phyloP scores from a whole-genome alignment of 805 yeast species.

The Saturnispora saitoi region DNA sequence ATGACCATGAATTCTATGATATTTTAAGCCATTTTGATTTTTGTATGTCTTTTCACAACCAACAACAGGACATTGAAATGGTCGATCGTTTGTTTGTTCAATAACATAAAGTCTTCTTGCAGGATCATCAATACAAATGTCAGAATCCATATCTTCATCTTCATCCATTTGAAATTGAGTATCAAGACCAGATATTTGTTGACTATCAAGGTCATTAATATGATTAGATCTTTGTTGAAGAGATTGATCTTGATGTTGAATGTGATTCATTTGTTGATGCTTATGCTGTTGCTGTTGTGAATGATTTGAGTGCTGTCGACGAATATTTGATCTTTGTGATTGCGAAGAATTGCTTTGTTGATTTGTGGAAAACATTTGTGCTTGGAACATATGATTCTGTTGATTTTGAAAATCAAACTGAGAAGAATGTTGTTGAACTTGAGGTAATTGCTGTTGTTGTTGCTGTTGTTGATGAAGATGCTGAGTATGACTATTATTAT shows the following conservation, averaged over 20 bases:
- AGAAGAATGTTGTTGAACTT: slow-evolving; percentile 1
- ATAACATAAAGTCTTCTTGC: slow-evolving; percentile 89
- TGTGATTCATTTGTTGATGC: slow-evolving; percentile 4
- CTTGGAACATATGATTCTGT: slow-evolving; percentile 8
- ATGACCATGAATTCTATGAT: slow-evolving; percentile 93
- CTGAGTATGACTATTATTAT: slow-evolving; percentile 1
- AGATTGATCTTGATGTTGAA: slow-evolving; percentile 9
- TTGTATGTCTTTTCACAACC: slow-evolving; percentile 97
- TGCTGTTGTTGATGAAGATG: slow-evolving; percentile 8
- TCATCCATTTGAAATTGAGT: slow-evolving; percentile 31
- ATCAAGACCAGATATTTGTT: slow-evolving; percentile 11
- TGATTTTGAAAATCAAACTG: slow-evolving; percentile 2
- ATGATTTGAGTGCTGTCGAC: background rate
- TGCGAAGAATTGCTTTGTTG: slow-evolving; percentile 12
- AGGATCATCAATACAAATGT: slow-evolving; percentile 89
- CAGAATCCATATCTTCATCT: slow-evolving; percentile 33
- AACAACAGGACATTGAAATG: slow-evolving; percentile 94
- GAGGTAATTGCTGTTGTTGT: slow-evolving; percentile 18
- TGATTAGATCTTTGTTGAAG: background rate
- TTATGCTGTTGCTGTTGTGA: slow-evolving; percentile 1
- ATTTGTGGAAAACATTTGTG: slow-evolving; percentile 4
- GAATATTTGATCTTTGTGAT: slow-evolving; percentile 4
- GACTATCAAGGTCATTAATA: slow-evolving; percentile 4
- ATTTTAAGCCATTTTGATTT: slow-evolving; percentile 94
- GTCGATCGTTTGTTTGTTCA: slow-evolving; percentile 87